A percentile compares a stretch with the other conserved stretches of the same genome.
Conservation (phyloP, 139 green algal species). For the Ostreobium quekettii region DNA sequence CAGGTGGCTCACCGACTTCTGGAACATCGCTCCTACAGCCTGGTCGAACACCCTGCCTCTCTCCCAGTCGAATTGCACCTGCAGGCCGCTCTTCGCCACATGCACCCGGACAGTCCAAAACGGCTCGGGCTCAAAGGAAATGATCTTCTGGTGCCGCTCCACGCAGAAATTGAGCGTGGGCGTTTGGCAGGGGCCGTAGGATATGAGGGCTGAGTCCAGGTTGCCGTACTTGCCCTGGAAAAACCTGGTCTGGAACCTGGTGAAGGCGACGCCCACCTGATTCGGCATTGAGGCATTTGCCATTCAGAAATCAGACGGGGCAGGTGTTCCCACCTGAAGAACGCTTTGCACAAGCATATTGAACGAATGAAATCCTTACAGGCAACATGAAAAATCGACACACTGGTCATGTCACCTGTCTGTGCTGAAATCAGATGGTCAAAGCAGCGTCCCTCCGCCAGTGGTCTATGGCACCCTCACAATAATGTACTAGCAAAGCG, state of each 20-base stretch:
- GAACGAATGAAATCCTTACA: no score
- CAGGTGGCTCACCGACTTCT: not conserved
- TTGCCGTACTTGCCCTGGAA: constrained; percentile 53
- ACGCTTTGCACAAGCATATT: no score
- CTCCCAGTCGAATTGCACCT: constrained; percentile 56
- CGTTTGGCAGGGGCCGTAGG: constrained; percentile 95
- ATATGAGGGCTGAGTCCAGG: constrained; percentile 39
- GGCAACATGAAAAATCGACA: no score
- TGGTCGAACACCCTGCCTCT: constrained; percentile 67
- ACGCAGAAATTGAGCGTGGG: constrained; percentile 96
- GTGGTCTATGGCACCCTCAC: no score
- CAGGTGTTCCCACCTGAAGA: no score
- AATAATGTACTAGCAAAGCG: no score
- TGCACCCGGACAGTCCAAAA: constrained; percentile 58
- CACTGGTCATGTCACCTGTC: no score
- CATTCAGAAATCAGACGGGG: no score
- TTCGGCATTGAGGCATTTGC: no score
- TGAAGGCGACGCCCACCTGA: constrained; percentile 83
- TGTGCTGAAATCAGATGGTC: no score
- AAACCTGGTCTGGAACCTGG: constrained; percentile 88
- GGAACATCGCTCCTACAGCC: constrained; percentile 29
- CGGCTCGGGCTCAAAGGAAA: constrained; percentile 60
- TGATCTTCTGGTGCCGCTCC: constrained; percentile 69
- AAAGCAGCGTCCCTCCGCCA: no score
- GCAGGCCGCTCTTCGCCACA: constrained; percentile 27